Base-by-base conservation (phyloP, 75 land plant genomes). In the Chamaecyparis obtusa region DNA sequence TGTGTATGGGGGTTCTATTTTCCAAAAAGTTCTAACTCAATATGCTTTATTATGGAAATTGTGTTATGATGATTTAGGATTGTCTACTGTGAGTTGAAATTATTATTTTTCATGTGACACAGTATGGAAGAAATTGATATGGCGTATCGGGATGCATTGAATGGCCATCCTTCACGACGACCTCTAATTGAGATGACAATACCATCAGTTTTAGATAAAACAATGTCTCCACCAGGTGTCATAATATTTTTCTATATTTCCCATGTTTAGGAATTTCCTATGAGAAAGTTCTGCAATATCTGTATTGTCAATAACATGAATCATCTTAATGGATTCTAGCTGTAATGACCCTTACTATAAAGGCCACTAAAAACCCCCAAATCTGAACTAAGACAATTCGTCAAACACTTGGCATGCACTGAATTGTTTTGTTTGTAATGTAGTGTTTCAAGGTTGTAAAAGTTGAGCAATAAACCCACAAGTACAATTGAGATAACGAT, bases 111-210 rank as follows among this genome's bases (percentile, higher is more conserved):
- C 27, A 33, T 8, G 30, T 69, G 9, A 64, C 75, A 86, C 85
- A 97, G 97, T 83, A 93, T 98, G 96, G 96, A 97, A 36, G 99
- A 97, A 80, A 96, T 98, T 86, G 94, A 93, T 87, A 81, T 86
- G 88, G 97, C 96, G 11, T 94, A 91, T 85, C 87, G 85, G 82
- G 99, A 98, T 87, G 97, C 99, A 74, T 85, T 84, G 86, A 97
- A 94, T 91, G 99, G 99, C 30, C 64, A 90, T 74, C 92, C 99
- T 89, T 97, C 99, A 43, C 84, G 82, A 37, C 91, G 97, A 86
- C 99, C 99, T 84, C 37, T 98, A 16, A 98, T 98, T 89, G 99
- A 98, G 90, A 98, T 98, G 99, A 98, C 99, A 69, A 98, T 98
- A 74, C 99, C 99, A 82, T 98, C 99, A 87, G 91, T 87, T 32